Evolutionary conservation across 1,284 basidiomycete genomes (phyloP), one percentile per base, ranked within the genome.

Genomic region (Cryptococcus sp.): DNA sequence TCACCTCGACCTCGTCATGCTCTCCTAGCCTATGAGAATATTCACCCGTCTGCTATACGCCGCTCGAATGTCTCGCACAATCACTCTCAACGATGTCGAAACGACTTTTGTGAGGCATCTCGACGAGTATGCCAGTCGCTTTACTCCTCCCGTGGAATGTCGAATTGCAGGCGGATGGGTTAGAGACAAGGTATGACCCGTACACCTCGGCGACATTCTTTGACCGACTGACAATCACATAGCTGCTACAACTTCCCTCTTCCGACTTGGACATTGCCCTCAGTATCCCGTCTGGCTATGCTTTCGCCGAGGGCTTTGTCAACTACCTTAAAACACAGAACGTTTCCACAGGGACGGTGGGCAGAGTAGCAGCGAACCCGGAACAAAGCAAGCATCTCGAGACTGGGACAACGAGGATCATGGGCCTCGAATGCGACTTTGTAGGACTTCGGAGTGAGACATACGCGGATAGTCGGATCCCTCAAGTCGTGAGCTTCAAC

Each of bases 361-460:
- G 88, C 22, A 91, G 88, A 71, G 93, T 99, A 59, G 91, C 90
- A 54, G 88, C 89, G 61, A 98, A 99, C 71, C 95, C 96, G 0
- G 92, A 95, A 49, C 96, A 99, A 80, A 95, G 91, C 56, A 99
- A 99, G 77, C 96, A 98, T 78, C 84, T 99, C 39, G 95, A 99
- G 79, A 98, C 96, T 0, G 95, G 93, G 0, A 89, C 89, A n/a
- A 89, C 93, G 35, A 86, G 84, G 35, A 82, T 99, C 25, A 82
- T 93, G 50, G 93, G 86, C 3, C 81, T 91, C 48, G 91, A 93
- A 59, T 82, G 99, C 53, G 96, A 99, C 77, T 89, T 98, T 70
- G 96, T 99, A 13, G 98, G 98, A 72, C 81, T 99, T 49, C 82
- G 96, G 58, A 91, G 88, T 62, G 96, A 98, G 77, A 92, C 90